Evolutionary conservation across 2,329 filamentous ascomycete species (phyloP).

Genomic region (Epichloe hybrida): DNA sequence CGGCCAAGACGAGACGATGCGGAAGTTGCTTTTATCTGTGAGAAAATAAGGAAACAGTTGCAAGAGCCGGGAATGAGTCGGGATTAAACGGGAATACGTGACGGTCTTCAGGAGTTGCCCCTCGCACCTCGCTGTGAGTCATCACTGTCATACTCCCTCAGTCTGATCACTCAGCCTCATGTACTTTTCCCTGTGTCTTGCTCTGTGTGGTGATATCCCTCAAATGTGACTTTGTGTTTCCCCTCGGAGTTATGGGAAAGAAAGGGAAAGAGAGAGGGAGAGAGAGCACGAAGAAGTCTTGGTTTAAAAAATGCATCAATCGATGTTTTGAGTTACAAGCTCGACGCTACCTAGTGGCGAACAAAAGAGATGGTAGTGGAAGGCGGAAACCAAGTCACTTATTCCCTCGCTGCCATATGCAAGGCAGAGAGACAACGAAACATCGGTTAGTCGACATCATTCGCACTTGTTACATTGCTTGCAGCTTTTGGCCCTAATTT

Average conservation of each 20-base stretch:
- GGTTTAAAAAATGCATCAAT: too few relatives aligned
- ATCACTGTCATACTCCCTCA: too few relatives aligned
- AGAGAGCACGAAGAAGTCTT: too few relatives aligned
- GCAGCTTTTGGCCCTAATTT: conserved; percentile 16
- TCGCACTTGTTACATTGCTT: conserved; percentile 18
- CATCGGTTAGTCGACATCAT: conserved; percentile 30
- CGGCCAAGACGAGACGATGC: background rate
- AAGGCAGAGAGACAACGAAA: conserved; percentile 5
- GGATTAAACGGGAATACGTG: background rate
- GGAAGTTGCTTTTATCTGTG: background rate
- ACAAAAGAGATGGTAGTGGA: background rate
- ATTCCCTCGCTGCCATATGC: conserved; percentile 8
- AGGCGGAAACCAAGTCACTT: background rate
- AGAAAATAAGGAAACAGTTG: background rate
- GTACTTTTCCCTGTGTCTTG: too few relatives aligned
- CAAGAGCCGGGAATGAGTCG: background rate
- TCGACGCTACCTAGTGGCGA: too few relatives aligned
- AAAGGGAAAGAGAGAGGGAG: too few relatives aligned
- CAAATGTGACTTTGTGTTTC: too few relatives aligned
- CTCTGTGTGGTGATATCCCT: too few relatives aligned
- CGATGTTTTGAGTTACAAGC: too few relatives aligned
- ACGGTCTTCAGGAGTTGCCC: background rate
- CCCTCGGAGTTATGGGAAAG: too few relatives aligned
- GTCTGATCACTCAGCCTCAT: too few relatives aligned
- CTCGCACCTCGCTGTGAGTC: background rate